Evolutionary conservation across 164 flowering plant genomes (phyloP), one percentile per base, ranked within the genome.

Genomic region (Amborella trichopoda): DNA sequence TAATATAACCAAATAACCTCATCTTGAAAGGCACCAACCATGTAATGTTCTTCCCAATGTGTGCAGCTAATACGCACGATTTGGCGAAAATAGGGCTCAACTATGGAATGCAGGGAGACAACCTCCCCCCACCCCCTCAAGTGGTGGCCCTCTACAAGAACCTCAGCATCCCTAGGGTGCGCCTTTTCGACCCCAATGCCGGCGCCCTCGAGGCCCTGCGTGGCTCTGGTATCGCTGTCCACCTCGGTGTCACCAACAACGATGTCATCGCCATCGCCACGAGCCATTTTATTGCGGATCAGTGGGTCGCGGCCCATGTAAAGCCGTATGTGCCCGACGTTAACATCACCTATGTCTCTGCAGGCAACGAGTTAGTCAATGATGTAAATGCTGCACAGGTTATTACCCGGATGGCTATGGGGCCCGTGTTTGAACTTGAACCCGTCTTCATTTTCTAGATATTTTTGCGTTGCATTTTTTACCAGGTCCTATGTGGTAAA

Each of bases 351-450:
- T 57, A 55, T 48, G n/a, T 63, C 23, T 22, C 54, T 0, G 37
- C 30, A 3, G 67, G 67, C n/a, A 57, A 63, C 33, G 59, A 63
- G 9, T 50, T 52, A 14, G 45, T 63, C 11, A n/a, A n/a, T n/a
- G n/a, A n/a, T n/a, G n/a, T n/a, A n/a, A n/a, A n/a, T n/a, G n/a
- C n/a, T n/a, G n/a, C n/a, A n/a, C n/a, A n/a, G n/a, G n/a, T n/a
- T n/a, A n/a, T n/a, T n/a, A n/a, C n/a, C n/a, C n/a, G n/a, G n/a
- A n/a, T n/a, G n/a, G n/a, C n/a, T n/a, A n/a, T n/a, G n/a, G n/a
- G n/a, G n/a, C n/a, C n/a, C n/a, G n/a, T n/a, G n/a, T n/a, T n/a
- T n/a, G n/a, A n/a, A n/a, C n/a, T n/a, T n/a, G n/a, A n/a, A n/a
- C n/a, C n/a, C n/a, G n/a, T n/a, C n/a, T n/a, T n/a, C n/a, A n/a